Percentiles rank a stretch among this genome's conserved stretches.
Evolutionary conservation across 164 flowering plant genomes (phyloP).

Genomic region (Magnolia kwangsiensis): DNA sequence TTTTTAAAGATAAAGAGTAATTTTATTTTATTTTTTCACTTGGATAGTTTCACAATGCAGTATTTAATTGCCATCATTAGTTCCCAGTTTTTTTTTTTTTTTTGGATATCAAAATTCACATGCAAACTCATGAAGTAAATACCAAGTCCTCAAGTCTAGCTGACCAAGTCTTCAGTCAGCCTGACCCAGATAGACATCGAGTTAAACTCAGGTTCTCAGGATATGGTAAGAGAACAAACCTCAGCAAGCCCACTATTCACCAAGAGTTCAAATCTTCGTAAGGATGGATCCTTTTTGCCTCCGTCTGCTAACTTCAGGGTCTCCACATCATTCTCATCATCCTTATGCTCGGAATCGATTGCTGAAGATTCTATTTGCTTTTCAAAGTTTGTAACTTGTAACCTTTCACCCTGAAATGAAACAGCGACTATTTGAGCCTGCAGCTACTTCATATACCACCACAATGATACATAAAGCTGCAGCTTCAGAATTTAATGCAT

Average conservation of each 20-base stretch:
- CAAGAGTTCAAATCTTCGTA: constrained; percentile 75
- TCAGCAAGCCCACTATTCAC: constrained; percentile 87
- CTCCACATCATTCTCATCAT: constrained; percentile 24
- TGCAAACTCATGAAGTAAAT: too few species aligned
- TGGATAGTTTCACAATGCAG: too few species aligned
- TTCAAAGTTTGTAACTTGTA: constrained; percentile 23
- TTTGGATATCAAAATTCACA: too few species aligned
- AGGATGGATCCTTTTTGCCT: constrained; percentile 79
- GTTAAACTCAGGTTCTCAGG: neutral
- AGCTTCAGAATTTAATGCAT: neutral
- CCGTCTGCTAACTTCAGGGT: constrained; percentile 34
- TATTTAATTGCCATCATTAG: too few species aligned
- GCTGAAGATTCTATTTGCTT: constrained; percentile 20
- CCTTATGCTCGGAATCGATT: constrained; percentile 23
- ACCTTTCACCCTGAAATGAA: constrained; percentile 37
- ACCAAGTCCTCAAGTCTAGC: neutral
- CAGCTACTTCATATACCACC: too few species aligned
- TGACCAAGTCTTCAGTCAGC: neutral
- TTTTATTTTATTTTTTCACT: too few species aligned
- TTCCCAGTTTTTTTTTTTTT: too few species aligned
- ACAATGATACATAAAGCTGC: neutral
- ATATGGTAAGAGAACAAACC: constrained; percentile 40
- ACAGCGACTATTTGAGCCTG: neutral
- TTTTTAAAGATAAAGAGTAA: too few species aligned
- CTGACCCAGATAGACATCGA: neutral